Evolutionary conservation across 106 monocot genomes (phyloP).

Genomic region (Agapanthus africanus): DNA sequence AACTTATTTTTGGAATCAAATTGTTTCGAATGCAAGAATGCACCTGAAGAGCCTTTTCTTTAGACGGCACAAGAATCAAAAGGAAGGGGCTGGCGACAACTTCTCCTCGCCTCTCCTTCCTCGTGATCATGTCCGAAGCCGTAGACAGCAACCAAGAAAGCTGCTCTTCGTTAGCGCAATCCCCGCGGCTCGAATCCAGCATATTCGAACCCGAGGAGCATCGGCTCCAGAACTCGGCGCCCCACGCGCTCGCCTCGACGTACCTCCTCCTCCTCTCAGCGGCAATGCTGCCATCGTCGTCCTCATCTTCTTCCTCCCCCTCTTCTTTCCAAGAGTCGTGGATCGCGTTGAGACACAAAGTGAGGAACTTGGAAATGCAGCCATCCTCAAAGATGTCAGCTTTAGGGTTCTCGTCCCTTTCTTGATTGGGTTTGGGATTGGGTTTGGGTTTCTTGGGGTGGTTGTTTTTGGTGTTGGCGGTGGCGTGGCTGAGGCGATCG

Average conservation of each 20-base stretch:
- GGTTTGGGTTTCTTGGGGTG: constrained; percentile 18
- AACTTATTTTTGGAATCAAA: too few relatives aligned
- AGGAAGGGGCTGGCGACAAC: constrained; percentile 52
- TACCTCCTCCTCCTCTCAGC: background rate
- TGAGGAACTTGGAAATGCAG: constrained; percentile 60
- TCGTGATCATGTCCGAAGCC: constrained; percentile 52
- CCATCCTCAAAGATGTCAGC: constrained; percentile 9
- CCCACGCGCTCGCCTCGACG: constrained; percentile 55
- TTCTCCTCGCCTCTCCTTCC: constrained; percentile 68
- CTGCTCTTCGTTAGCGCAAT: constrained; percentile 54
- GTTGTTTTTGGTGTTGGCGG: too few relatives aligned
- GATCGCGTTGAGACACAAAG: constrained; percentile 67
- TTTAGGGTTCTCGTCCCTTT: background rate
- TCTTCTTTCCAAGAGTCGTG: constrained; percentile 37
- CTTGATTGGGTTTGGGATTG: background rate
- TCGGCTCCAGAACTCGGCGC: constrained; percentile 52
- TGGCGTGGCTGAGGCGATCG: too few relatives aligned
- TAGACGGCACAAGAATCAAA: constrained; percentile 60
- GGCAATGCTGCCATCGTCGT: background rate
- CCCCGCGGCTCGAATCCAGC: constrained; percentile 22
- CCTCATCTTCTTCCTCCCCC: constrained; percentile 5
- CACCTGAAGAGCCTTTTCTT: constrained; percentile 72
- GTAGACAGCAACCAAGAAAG: constrained; percentile 71
- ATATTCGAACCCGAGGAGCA: constrained; percentile 44
- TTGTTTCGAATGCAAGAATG: background rate